Base-by-base conservation (phyloP, 2,329 filamentous ascomycete species). In the Colletotrichum sp. region DNA sequence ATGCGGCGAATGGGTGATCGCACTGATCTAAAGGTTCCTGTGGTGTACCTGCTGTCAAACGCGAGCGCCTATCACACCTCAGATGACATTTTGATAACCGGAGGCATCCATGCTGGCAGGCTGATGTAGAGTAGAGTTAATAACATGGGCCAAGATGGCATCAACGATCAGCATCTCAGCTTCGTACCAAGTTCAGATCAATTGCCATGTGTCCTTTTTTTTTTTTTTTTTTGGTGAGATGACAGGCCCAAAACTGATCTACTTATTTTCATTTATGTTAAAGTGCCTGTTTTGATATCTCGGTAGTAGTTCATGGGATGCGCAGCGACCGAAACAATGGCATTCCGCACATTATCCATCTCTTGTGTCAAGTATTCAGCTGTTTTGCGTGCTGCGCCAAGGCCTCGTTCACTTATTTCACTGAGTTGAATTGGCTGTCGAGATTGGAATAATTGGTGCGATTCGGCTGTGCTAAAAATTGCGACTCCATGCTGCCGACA, bases 1-100 rank as follows among this genome's bases (percentile, higher is more conserved):
- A 86, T 85, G 84, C 78, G 80, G 14, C 79, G 83, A 18, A 84
- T 86, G 76, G 84, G 82, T 28, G 83, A 84, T 63, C 80, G 83
- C 4, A 80, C 82, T 12, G 86, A 87, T 77, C 79, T 87, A 12
- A 85, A 85, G 72, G 83, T 82, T 7, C 83, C 84, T 1, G 83
- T 84, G 63, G 84, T 87, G 8, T 87, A 85, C 75, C 81, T 87
- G 10, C 77, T 87, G 4, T 84, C 81, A 26, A 82, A 86, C 71
- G 85, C 86, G 7, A 83, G 83, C 43, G 82, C 84, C 3, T 87
- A 87, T 74, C 83, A 83, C n/a, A 87, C 85, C 8, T 82, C 81
- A 2, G 82, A 82, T 43, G 85, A 87, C 78, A 80, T 85, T 26
- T 68, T 83, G n/a, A 81, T 84, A 28, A 84, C 83, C 14, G 84